Percentiles rank a stretch among this genome's conserved stretches.
phyloP scores from a whole-genome alignment of 306 rosid genomes.

The Citrullus mucosospermus region DNA sequence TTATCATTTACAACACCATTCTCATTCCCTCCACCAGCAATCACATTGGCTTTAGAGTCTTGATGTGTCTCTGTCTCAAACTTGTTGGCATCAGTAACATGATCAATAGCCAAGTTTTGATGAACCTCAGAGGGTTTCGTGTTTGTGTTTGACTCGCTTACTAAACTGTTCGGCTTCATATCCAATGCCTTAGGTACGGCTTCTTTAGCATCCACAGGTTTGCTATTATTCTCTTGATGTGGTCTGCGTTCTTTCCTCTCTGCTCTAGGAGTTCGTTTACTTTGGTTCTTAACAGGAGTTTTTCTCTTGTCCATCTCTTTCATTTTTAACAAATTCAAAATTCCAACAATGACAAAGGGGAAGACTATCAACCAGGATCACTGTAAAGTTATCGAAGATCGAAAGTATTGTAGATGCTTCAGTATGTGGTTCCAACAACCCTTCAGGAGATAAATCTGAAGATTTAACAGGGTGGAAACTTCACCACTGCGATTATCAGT shows the following conservation, averaged over 20 bases:
- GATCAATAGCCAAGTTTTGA: slow-evolving; percentile 26
- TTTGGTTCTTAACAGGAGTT: slow-evolving; percentile 33
- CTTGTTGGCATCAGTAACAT: slow-evolving; percentile 65
- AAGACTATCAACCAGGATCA: neutral
- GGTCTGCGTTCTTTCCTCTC: slow-evolving; percentile 40
- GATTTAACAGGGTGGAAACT: neutral
- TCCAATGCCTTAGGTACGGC: slow-evolving; percentile 25
- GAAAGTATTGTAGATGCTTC: neutral
- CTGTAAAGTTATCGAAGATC: neutral
- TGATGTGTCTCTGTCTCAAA: slow-evolving; percentile 27
- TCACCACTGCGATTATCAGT: neutral
- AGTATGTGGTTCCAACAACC: neutral
- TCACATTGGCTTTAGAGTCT: slow-evolving; percentile 31
- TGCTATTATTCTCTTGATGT: slow-evolving; percentile 35
- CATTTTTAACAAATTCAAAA: slow-evolving; percentile 24
- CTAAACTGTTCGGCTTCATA: slow-evolving; percentile 24
- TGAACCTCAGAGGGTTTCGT: slow-evolving; percentile 28
- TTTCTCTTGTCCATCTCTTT: slow-evolving; percentile 65
- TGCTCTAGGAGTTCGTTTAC: slow-evolving; percentile 41
- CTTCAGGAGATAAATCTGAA: neutral
- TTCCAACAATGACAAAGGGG: neutral
- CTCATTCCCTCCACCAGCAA: slow-evolving; percentile 28
- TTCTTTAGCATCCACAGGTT: slow-evolving; percentile 39
- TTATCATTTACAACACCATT: slow-evolving; percentile 36
- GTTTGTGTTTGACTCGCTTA: slow-evolving; percentile 41